Evolutionary conservation across 352 stramenopile genomes (phyloP).

Genomic region (Phytophthora nicotianae): DNA sequence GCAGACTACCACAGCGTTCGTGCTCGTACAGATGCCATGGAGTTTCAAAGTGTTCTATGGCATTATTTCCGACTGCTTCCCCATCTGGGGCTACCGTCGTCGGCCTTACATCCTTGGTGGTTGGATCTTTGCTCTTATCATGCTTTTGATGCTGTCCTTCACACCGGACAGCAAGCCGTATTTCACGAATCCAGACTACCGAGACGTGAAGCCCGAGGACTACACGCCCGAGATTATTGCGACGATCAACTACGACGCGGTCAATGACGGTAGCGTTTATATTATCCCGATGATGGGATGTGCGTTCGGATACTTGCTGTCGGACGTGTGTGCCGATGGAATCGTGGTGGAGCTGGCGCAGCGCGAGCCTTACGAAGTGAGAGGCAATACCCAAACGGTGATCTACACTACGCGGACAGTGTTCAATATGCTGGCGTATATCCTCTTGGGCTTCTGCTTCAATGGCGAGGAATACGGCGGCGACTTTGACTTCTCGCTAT

Average conservation of each 20-base stretch:
- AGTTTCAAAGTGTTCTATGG: conserved; percentile 70
- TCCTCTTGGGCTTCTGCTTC: conserved; percentile 51
- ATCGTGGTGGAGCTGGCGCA: conserved; percentile 56
- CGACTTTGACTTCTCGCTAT: conserved; percentile 50
- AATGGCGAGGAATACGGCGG: conserved; percentile 56
- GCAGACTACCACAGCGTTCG: conserved; percentile 47
- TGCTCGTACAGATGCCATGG: conserved; percentile 62
- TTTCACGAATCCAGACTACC: conserved; percentile 41
- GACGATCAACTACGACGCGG: conserved; percentile 46
- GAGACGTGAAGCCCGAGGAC: conserved; percentile 46
- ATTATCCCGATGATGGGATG: conserved; percentile 56
- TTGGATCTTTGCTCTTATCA: conserved; percentile 43
- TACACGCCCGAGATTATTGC: conserved; percentile 52
- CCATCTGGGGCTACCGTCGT: conserved; percentile 56
- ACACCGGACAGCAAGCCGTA: conserved; percentile 46
- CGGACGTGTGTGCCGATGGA: conserved; percentile 54
- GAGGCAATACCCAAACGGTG: conserved; percentile 54
- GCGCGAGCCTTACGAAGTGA: conserved; percentile 43
- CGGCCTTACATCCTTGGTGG: conserved; percentile 60
- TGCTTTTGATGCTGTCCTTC: conserved; percentile 49
- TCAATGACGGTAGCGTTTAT: conserved; percentile 41
- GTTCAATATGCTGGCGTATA: conserved; percentile 43
- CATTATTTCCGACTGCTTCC: conserved; percentile 65
- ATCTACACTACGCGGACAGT: conserved; percentile 53
- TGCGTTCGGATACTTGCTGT: conserved; percentile 52